These are phyloP conservation scores for Climacium dendroides DNA, from an alignment of 225 moss, liverwort and hornwort genomes.

Conservation along the genomic window DNA sequence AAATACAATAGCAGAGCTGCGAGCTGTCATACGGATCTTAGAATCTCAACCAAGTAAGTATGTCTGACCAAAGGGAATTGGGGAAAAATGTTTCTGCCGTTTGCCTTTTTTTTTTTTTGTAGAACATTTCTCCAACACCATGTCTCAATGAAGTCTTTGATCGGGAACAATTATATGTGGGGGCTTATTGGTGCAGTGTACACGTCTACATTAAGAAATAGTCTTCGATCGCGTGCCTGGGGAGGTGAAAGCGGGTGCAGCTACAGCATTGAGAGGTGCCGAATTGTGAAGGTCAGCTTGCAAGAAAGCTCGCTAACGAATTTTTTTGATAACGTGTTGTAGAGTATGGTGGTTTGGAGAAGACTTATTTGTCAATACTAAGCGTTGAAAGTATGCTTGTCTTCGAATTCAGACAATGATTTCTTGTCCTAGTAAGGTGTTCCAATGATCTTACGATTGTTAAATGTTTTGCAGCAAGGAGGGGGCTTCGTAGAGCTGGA, in stretches of 20 bases:
- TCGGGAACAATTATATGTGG: neutral
- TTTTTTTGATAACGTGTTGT: neutral
- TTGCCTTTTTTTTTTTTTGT: neutral
- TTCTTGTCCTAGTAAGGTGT: neutral
- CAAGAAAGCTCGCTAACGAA: neutral
- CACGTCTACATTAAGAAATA: conserved; percentile 69
- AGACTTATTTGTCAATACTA: neutral
- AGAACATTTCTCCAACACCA: neutral
- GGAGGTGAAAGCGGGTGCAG: conserved; percentile 87
- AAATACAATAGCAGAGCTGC: conserved; percentile 54
- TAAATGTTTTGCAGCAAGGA: conserved; percentile 36
- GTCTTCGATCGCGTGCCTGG: conserved; percentile 89
- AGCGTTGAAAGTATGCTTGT: neutral
- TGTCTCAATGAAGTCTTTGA: neutral
- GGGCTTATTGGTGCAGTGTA: conserved; percentile 41
- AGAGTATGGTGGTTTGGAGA: neutral
- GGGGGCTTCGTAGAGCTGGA: conserved; percentile 74
- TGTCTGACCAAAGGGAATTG: neutral
- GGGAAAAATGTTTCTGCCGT: neutral
- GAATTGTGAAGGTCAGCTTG: conserved; percentile 48
- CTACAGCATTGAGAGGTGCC: conserved; percentile 80
- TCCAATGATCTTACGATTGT: neutral
- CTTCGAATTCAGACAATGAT: neutral
- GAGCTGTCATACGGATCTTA: conserved; percentile 63
- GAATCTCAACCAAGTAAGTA: conserved; percentile 52